Percentiles rank a stretch among this genome's conserved stretches.
phyloP scores from a whole-genome alignment of 2,329 filamentous ascomycete species.

The Endoconidiophora laricicola region DNA sequence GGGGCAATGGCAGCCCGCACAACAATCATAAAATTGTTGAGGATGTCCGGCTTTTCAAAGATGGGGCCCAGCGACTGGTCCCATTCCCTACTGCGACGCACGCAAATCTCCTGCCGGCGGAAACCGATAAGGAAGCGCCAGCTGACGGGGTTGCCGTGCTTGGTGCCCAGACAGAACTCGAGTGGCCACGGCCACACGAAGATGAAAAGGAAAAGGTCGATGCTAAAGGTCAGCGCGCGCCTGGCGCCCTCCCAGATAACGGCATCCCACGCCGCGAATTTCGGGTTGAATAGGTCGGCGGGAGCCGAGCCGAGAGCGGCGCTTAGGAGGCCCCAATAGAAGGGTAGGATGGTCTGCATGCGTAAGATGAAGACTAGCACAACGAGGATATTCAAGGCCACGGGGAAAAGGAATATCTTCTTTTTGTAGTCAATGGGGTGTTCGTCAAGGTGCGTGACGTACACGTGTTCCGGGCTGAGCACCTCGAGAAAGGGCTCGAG shows the following conservation, averaged over 20 bases:
- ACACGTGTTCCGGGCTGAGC: constrained; percentile 54
- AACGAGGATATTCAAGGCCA: constrained; percentile 58
- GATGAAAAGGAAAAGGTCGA: constrained; percentile 55
- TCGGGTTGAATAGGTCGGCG: constrained; percentile 46
- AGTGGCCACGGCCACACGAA: constrained; percentile 59
- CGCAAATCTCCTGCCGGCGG: constrained; percentile 61
- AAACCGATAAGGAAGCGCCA: constrained; percentile 71
- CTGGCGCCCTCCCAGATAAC: constrained; percentile 39
- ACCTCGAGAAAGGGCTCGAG: constrained; percentile 49
- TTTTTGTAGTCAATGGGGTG: constrained; percentile 56
- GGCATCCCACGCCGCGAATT: constrained; percentile 36
- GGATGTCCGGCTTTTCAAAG: constrained; percentile 20
- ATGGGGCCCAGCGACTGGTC: constrained; percentile 41
- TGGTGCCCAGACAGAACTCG: constrained; percentile 49
- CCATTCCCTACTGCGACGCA: constrained; percentile 63
- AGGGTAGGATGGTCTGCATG: constrained; percentile 49
- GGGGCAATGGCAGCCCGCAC: constrained; percentile 54
- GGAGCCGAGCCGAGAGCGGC: constrained; percentile 50
- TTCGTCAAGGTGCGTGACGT: constrained; percentile 69
- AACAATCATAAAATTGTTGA: constrained; percentile 41
- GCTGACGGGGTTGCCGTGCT: constrained; percentile 41
- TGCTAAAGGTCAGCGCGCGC: constrained; percentile 48
- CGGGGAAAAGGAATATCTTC: constrained; percentile 66
- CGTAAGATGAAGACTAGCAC: constrained; percentile 49
- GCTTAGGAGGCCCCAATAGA: constrained; percentile 52